Base-by-base conservation (phyloP, 2,329 filamentous ascomycete species). In the Paraphaeosphaeria minitans region DNA sequence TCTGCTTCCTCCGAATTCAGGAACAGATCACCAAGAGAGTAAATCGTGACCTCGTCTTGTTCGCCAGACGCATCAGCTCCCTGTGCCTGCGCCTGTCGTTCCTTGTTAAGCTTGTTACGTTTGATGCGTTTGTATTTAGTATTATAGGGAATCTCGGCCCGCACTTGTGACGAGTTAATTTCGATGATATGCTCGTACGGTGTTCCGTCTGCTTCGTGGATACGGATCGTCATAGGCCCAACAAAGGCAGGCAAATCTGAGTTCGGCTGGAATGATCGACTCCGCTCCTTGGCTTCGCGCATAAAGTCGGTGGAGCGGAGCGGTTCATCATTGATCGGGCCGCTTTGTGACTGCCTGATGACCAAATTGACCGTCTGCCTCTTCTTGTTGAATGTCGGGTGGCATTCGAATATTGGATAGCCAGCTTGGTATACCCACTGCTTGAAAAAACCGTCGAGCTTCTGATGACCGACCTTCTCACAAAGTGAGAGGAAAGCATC, bases 51-150 rank as follows among this genome's bases (percentile, higher is more conserved):
- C 58, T 96, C 92, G 55, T 95, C 89, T 55, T 91, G 87, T 21
- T 90, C 89, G 16, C 84, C 83, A 63, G 81, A 80, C 48, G 83
- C 83, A 70, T 90, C 90, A 53, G 85, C 84, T 57, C 84, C 90
- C 45, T 81, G 84, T 24, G 83, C 86, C 51, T 84, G 87, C 41
- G 85, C 84, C 22, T 85, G 87, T 60, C 91, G 87, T 74, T 96
- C 92, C 74, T 93, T 93, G 74, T 94, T 87, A 33, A 91, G 84
- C 46, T 90, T 87, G 59, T 91, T 97, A 48, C 93, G 85, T 81
- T 99, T 99, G 2, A 99, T 83, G 9, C 96, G 89, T 80, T 98
- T 99, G 80, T 99, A 99, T 75, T 99, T 99, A 0, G 95, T 99
- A 70, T 98, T 98, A 79, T 99, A 99, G 0, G 94, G 93, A 60